These are phyloP conservation scores for Enterocytospora artemiae DNA, from an alignment of 371 early-diverging fungal genomes.

Conservation along the genomic window DNA sequence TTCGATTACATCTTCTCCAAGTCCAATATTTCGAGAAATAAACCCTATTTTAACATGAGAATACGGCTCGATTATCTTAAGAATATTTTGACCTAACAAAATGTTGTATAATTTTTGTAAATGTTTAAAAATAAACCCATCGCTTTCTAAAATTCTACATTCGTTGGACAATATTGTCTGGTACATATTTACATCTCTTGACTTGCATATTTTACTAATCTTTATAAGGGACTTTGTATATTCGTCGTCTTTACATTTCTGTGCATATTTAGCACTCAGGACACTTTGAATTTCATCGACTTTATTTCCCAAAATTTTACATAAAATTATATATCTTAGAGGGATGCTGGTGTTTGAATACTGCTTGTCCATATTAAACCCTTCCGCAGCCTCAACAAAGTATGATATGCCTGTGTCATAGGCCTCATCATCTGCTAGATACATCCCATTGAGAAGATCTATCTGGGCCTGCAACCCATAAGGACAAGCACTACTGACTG, in stretches of 20 bases:
- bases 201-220: conserved; percentile 34
- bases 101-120: conserved; percentile 48
- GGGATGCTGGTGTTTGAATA: conserved; percentile 29
- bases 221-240: conserved; percentile 40
- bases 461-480: conserved; percentile 56
- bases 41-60: conserved; percentile 52
- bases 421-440: conserved; percentile 55
- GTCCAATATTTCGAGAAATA: conserved; percentile 46
- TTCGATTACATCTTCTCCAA: conserved; percentile 51
- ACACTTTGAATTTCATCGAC: conserved; percentile 44
- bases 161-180: conserved; percentile 38
- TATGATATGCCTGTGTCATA: conserved; percentile 54
- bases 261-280: conserved; percentile 39
- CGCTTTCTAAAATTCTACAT: conserved; percentile 21
- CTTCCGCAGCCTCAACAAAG: conserved; percentile 56
- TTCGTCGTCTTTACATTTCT: conserved; percentile 22
- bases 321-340: conserved; percentile 53
- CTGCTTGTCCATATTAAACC: conserved; percentile 48
- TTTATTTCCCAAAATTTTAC: conserved; percentile 49
- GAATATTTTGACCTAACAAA: conserved; percentile 57
- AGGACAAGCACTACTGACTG: conserved; percentile 54
- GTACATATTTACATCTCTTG: conserved; percentile 49
- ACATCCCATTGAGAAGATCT: conserved; percentile 57
- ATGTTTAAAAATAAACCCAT: conserved; percentile 54
- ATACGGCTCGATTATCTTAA: conserved; percentile 59